Conservation (phyloP, 352 stramenopile genomes). For the Pythium vanterpoolii region DNA sequence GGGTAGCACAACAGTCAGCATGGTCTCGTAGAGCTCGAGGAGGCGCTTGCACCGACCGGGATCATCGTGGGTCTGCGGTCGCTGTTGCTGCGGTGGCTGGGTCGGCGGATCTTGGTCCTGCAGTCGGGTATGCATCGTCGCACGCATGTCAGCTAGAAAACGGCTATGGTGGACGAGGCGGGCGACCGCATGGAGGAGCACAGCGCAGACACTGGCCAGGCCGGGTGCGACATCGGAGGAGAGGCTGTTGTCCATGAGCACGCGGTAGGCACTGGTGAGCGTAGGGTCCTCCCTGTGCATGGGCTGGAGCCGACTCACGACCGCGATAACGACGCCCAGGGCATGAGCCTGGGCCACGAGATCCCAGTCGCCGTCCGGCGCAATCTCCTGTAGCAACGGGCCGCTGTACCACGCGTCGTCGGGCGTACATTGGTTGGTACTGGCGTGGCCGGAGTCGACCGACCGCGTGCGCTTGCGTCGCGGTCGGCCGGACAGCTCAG, state of each 20-base stretch:
- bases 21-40: conserved; percentile 8
- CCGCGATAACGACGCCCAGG: conserved; percentile 1
- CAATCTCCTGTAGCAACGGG: conserved; percentile 43
- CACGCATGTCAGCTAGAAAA: conserved; percentile 12
- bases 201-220: conserved; percentile 5
- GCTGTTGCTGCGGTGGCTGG: not conserved
- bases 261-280: too few species aligned
- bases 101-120: too few species aligned
- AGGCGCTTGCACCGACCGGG: not conserved
- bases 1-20: conserved; percentile 16
- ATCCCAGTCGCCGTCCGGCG: conserved; percentile 28
- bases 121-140: conserved; percentile 9
- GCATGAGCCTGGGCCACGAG: conserved; percentile 18
- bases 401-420: conserved; percentile 33
- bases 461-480: conserved; percentile 75
- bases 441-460: conserved; percentile 31
- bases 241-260: too few species aligned
- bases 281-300: not conserved
- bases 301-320: conserved; percentile 1
- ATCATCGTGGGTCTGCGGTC: not conserved
- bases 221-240: not conserved
- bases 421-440: conserved; percentile 36
- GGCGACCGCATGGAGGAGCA: not conserved
- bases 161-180: conserved; percentile 9
- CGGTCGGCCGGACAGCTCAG: not conserved